Evolutionary conservation across 148 eudicot species (phyloP).

Genomic region (Polygonum aviculare): DNA sequence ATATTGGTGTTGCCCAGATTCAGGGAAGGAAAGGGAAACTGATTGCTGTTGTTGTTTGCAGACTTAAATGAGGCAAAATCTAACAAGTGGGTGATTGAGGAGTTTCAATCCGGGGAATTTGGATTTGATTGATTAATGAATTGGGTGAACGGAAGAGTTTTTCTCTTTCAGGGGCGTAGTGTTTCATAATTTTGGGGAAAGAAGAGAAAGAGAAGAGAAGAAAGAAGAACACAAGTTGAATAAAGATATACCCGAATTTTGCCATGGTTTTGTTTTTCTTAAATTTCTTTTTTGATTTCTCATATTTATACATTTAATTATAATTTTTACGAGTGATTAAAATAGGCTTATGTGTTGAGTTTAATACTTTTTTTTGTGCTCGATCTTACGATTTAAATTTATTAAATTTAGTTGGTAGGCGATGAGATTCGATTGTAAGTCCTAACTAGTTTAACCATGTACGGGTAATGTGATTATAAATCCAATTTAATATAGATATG

Average conservation of each 20-base stretch:
- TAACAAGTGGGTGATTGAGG: not conserved
- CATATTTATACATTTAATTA: too few relatives aligned
- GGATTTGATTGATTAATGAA: not conserved
- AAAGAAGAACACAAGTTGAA: slow-evolving; percentile 5
- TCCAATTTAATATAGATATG: too few relatives aligned
- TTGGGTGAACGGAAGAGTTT: not conserved
- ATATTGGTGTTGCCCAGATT: not conserved
- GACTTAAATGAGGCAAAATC: not conserved
- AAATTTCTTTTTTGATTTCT: too few relatives aligned
- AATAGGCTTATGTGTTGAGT: too few relatives aligned
- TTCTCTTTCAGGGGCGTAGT: not conserved
- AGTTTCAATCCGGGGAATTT: not conserved
- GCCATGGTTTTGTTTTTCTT: not conserved
- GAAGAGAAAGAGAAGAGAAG: not conserved
- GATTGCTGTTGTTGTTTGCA: not conserved
- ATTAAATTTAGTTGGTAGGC: too few relatives aligned
- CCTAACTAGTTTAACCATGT: too few relatives aligned
- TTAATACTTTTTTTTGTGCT: too few relatives aligned
- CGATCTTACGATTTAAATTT: too few relatives aligned
- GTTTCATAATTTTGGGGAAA: slow-evolving; percentile 6
- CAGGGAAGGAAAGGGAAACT: not conserved
- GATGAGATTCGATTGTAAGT: too few relatives aligned
- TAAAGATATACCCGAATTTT: slow-evolving; percentile 10
- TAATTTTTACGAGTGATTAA: too few relatives aligned
- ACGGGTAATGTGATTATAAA: too few relatives aligned